phyloP scores from a whole-genome alignment of 177 flowering plant species.

The Telopea speciosissima region DNA sequence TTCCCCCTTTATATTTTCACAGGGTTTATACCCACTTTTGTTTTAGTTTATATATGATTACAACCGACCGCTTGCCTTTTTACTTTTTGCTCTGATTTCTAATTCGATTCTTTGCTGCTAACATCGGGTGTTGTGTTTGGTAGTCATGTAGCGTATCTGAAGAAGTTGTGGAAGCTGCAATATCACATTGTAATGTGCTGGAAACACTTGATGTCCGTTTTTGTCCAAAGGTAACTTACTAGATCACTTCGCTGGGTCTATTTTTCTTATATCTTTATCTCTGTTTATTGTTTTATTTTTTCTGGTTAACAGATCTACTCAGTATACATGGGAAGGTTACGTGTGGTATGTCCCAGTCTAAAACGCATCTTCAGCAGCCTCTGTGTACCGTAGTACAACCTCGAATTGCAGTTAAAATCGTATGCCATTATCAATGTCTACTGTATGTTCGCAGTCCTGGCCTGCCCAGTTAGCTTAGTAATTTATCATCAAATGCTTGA shows the following conservation, averaged over 20 bases:
- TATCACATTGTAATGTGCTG: constrained; percentile 63
- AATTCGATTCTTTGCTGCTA: background rate
- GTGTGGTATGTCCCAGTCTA: constrained; percentile 67
- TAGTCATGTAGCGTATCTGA: constrained; percentile 83
- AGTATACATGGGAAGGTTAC: constrained; percentile 49
- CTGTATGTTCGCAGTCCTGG: background rate
- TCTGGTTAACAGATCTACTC: constrained; percentile 40
- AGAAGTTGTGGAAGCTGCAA: constrained; percentile 64
- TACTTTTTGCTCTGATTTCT: constrained; percentile 1
- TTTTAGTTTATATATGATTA: too few species aligned
- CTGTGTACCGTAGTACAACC: constrained; percentile 23
- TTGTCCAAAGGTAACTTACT: constrained; percentile 69
- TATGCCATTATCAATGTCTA: background rate
- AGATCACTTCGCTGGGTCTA: background rate
- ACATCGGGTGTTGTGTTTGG: constrained; percentile 5
- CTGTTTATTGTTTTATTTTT: background rate
- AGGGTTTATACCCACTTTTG: too few species aligned
- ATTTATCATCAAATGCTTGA: background rate
- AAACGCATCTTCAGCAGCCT: constrained; percentile 82
- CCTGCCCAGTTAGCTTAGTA: background rate
- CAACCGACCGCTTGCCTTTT: background rate
- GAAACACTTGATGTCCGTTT: constrained; percentile 94
- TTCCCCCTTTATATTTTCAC: background rate
- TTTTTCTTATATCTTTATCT: background rate
- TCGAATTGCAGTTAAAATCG: constrained; percentile 1